Conservation (phyloP, 164 flowering plant species). For the Platanus orientalis region DNA sequence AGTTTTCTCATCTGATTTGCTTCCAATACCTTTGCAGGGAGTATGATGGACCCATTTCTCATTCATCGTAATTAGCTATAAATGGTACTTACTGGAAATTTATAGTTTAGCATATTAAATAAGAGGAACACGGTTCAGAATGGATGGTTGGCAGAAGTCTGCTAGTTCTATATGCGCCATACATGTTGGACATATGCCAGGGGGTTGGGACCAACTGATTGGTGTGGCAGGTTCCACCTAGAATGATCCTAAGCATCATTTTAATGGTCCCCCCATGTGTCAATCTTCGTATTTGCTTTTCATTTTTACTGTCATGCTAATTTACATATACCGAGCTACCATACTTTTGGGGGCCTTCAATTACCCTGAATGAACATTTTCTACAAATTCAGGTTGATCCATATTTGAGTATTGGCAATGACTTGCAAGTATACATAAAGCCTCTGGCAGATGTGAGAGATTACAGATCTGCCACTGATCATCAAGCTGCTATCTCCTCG, state of each 20-base stretch:
- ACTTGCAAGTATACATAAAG: conserved; percentile 62
- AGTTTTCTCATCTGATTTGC: conserved; percentile 25
- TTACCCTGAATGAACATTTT: neutral
- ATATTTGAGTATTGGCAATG: conserved; percentile 62
- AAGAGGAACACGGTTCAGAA: no score
- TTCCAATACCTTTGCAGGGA: neutral
- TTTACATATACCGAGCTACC: neutral
- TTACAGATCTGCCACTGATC: conserved; percentile 60
- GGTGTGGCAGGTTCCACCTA: conserved; percentile 14
- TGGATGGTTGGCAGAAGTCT: no score
- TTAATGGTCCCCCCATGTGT: no score
- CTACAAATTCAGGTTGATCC: conserved; percentile 63
- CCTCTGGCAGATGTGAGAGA: conserved; percentile 52
- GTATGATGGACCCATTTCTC: neutral
- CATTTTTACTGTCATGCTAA: neutral
- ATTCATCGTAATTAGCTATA: neutral
- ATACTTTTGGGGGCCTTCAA: neutral
- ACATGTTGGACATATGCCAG: no score
- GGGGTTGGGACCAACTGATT: neutral
- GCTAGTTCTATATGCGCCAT: no score
- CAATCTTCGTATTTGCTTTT: no score
- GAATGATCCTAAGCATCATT: conserved; percentile 50
- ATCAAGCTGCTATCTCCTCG: conserved; percentile 41
- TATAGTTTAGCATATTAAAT: no score
- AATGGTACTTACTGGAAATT: no score